Percentiles rank a stretch among this genome's conserved stretches.
These are phyloP conservation scores for Colletotrichum orbiculare DNA, from an alignment of 2,329 filamentous ascomycete species.

Conservation along the genomic window DNA sequence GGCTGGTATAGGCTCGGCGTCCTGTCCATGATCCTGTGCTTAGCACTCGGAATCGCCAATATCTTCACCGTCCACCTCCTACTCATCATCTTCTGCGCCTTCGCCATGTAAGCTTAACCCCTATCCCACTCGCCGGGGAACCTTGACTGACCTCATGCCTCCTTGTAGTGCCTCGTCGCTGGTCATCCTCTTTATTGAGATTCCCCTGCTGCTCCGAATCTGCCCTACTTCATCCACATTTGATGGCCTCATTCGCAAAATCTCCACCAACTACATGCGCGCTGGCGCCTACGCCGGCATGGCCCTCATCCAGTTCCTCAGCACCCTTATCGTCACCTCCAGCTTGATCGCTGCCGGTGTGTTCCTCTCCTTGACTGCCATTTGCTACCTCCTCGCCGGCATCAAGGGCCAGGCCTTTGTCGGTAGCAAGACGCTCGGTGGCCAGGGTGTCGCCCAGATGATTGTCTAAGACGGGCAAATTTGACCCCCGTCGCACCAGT, in stretches of 20 bases:
- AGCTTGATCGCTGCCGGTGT: slow-evolving; percentile 89
- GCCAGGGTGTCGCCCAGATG: slow-evolving; percentile 95
- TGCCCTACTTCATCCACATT: slow-evolving; percentile 94
- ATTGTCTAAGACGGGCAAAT: slow-evolving; percentile 74
- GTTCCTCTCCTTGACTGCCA: slow-evolving; percentile 78
- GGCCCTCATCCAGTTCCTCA: slow-evolving; percentile 87
- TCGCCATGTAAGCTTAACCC: slow-evolving; percentile 62
- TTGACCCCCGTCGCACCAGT: background rate
- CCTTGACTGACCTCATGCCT: slow-evolving; percentile 9
- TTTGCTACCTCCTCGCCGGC: slow-evolving; percentile 84
- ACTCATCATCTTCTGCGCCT: slow-evolving; percentile 63
- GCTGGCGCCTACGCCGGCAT: slow-evolving; percentile 86
- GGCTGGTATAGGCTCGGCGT: slow-evolving; percentile 69
- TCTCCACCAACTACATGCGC: slow-evolving; percentile 98
- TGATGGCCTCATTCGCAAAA: slow-evolving; percentile 87
- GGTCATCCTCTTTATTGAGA: slow-evolving; percentile 85
- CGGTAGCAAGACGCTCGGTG: slow-evolving; percentile 95
- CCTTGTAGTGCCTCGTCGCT: slow-evolving; percentile 72
- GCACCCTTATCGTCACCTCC: slow-evolving; percentile 71
- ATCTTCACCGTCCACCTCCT: slow-evolving; percentile 66
- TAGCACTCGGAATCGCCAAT: slow-evolving; percentile 76
- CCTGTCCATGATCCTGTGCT: slow-evolving; percentile 76
- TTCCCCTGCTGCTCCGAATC: slow-evolving; percentile 95
- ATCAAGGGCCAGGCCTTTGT: slow-evolving; percentile 88
- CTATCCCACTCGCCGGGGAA: background rate